Conservation (phyloP, 2,329 filamentous ascomycete genomes). For the Coleophoma eucalyptorum region DNA sequence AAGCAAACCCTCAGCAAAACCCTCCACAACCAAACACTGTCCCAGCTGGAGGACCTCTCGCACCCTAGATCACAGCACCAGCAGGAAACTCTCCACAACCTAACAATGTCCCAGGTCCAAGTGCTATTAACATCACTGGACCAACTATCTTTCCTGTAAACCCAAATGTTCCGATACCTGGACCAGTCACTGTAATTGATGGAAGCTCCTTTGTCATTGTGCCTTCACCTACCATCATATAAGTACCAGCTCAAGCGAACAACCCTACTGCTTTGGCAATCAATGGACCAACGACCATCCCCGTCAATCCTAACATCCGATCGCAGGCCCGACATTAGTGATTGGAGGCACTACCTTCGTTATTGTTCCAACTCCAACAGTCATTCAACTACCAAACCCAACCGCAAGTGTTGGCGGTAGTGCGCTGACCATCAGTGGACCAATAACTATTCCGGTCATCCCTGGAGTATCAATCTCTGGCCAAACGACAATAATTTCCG, state of each 20-base stretch:
- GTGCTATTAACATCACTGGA: no score
- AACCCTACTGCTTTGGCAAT: background rate
- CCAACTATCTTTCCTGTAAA: no score
- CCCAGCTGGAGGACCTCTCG: no score
- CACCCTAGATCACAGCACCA: no score
- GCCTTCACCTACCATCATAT: no score
- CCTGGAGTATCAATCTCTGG: slow-evolving; percentile 9
- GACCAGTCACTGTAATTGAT: no score
- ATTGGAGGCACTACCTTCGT: slow-evolving; percentile 1
- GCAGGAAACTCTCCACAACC: no score
- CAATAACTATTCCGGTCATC: slow-evolving; percentile 11
- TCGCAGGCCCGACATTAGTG: background rate
- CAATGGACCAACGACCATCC: background rate
- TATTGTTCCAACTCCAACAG: slow-evolving; percentile 9
- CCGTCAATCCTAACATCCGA: background rate
- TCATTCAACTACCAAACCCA: slow-evolving; percentile 3
- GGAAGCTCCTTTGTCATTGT: no score
- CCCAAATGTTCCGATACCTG: no score
- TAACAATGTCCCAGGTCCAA: no score
- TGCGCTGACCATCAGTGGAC: slow-evolving; percentile 6
- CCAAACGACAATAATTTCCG: slow-evolving; percentile 10
- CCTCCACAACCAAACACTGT: no score
- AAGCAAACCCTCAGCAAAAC: no score
- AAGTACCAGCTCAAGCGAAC: background rate
- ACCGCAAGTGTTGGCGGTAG: background rate